Evolutionary conservation across 495 filamentous ascomycete species (phyloP).

Genomic region (Trichoderma parareesei): DNA sequence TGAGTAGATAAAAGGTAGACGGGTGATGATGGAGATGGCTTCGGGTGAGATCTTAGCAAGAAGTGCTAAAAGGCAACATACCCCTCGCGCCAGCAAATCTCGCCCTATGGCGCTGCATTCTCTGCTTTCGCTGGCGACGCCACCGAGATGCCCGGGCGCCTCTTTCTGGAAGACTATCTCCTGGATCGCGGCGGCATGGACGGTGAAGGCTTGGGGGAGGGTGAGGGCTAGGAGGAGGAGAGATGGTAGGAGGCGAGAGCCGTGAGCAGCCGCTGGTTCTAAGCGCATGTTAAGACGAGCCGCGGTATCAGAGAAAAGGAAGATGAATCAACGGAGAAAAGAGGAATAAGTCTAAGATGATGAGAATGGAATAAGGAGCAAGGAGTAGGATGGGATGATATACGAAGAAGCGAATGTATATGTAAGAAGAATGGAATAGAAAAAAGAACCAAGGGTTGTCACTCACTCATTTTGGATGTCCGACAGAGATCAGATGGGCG

Average conservation of each 20-base stretch:
- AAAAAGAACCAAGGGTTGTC: not conserved
- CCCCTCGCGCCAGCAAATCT: conserved; percentile 56
- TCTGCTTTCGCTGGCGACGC: conserved; percentile 69
- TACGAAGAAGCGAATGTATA: too few relatives aligned
- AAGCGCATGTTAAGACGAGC: not conserved
- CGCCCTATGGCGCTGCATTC: conserved; percentile 72
- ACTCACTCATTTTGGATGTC: conserved; percentile 1
- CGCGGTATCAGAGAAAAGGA: not conserved
- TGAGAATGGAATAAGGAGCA: too few relatives aligned
- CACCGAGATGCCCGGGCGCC: conserved; percentile 36
- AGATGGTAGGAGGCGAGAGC: not conserved
- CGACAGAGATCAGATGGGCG: not conserved
- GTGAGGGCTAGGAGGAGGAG: not conserved
- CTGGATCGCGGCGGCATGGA: not conserved
- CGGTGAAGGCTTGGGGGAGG: not conserved
- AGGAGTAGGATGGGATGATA: too few relatives aligned
- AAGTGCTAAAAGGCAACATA: conserved; percentile 19
- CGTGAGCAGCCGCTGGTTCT: not conserved
- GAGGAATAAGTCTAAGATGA: not conserved
- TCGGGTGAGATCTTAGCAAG: not conserved
- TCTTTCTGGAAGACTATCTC: not conserved
- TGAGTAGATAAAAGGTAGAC: not conserved
- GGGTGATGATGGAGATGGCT: not conserved
- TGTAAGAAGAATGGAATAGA: too few relatives aligned
- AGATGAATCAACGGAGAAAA: not conserved